These are phyloP conservation scores for Coriaria nepalensis DNA, from an alignment of 306 rosid genomes.

Conservation along the genomic window DNA sequence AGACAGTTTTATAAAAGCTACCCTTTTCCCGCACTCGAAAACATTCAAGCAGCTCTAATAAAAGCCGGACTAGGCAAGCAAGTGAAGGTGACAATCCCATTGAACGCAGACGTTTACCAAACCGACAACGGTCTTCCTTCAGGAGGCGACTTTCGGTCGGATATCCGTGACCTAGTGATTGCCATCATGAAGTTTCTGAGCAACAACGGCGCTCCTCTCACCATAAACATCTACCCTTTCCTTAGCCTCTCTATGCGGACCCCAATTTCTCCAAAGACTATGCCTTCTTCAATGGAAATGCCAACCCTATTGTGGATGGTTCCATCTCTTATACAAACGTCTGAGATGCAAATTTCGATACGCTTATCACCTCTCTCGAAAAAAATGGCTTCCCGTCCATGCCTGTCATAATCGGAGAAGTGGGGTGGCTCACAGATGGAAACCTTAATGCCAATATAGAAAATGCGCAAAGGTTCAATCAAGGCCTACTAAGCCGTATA, in stretches of 20 bases:
- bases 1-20: slow-evolving; percentile 35
- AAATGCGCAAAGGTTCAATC: slow-evolving; percentile 61
- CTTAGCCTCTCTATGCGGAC: slow-evolving; percentile 90
- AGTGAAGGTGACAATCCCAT: slow-evolving; percentile 74
- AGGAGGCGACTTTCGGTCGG: slow-evolving; percentile 67
- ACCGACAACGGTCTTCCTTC: slow-evolving; percentile 61
- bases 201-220: slow-evolving; percentile 43
- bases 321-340: slow-evolving; percentile 69
- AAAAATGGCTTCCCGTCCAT: slow-evolving; percentile 58
- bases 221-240: slow-evolving; percentile 90
- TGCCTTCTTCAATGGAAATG: slow-evolving; percentile 67
- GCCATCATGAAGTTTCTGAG: slow-evolving; percentile 58
- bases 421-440: slow-evolving; percentile 97
- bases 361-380: slow-evolving; percentile 71
- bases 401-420: slow-evolving; percentile 76
- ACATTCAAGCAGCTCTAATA: slow-evolving; percentile 81
- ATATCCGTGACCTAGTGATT: slow-evolving; percentile 48
- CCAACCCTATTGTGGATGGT: slow-evolving; percentile 75
- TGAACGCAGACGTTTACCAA: slow-evolving; percentile 88
- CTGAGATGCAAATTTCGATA: slow-evolving; percentile 84
- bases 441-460: slow-evolving; percentile 41
- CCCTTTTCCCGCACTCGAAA: slow-evolving; percentile 79
- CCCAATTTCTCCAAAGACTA: slow-evolving; percentile 82
- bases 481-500: slow-evolving; percentile 52
- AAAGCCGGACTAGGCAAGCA: slow-evolving; percentile 80